Evolutionary conservation across 352 stramenopile genomes (phyloP).

Genomic region (Globisporangium nagaii): DNA sequence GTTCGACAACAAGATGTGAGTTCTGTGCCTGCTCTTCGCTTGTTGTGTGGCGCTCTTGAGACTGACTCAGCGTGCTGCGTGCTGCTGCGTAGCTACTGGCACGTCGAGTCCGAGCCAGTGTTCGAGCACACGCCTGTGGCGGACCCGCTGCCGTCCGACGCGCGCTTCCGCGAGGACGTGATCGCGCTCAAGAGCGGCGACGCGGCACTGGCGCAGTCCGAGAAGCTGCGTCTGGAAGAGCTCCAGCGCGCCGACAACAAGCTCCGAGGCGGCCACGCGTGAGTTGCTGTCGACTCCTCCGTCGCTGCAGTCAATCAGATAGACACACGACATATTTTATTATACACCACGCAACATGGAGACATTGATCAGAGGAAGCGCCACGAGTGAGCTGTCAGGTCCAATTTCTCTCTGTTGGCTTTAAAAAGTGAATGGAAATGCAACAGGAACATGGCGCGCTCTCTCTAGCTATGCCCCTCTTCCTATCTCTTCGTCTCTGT

Average conservation of each 20-base stretch:
- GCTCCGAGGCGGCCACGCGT: slow-evolving; percentile 12
- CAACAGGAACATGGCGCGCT: background rate
- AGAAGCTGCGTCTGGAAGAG: slow-evolving; percentile 71
- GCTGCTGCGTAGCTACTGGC: slow-evolving; percentile 42
- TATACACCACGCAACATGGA: too few species aligned
- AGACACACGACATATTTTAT: background rate
- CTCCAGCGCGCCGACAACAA: slow-evolving; percentile 55
- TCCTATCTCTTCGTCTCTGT: background rate
- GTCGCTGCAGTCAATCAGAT: too few species aligned
- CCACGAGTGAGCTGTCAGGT: too few species aligned
- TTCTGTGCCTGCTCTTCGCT: background rate
- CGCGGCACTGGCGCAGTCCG: slow-evolving; percentile 41
- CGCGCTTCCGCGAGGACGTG: slow-evolving; percentile 58
- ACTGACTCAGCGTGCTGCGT: background rate
- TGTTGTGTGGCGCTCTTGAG: background rate
- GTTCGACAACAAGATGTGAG: slow-evolving; percentile 59
- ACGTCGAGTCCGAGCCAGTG: slow-evolving; percentile 59
- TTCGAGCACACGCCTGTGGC: slow-evolving; percentile 46
- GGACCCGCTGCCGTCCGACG: slow-evolving; percentile 48
- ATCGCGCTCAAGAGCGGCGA: slow-evolving; percentile 56
- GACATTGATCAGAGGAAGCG: too few species aligned
- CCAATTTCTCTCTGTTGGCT: background rate
- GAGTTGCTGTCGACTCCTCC: too few species aligned
- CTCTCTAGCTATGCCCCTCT: background rate
- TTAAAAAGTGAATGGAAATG: slow-evolving; percentile 1